A percentile compares a stretch with the other conserved stretches of the same genome.
These are phyloP conservation scores for Lasiodiplodia gonubiensis DNA, from an alignment of 2,329 filamentous ascomycete genomes.

Conservation along the genomic window DNA sequence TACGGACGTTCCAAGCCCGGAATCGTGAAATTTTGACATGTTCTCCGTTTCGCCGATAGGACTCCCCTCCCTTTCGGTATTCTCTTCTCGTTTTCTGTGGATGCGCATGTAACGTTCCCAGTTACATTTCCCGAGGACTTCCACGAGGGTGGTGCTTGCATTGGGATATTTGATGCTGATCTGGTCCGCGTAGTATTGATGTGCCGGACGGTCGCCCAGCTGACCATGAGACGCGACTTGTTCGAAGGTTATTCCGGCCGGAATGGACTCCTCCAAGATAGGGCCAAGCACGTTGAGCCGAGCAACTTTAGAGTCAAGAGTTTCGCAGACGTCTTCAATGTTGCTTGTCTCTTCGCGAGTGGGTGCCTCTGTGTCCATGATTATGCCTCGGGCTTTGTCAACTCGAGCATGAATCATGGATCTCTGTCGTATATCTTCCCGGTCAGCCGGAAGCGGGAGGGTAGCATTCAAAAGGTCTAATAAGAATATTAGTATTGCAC, in stretches of 20 bases:
- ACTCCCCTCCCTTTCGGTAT: neutral
- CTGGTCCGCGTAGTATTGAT: conserved; percentile 34
- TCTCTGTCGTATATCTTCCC: neutral
- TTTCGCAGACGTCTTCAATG: neutral
- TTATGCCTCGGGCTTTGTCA: neutral
- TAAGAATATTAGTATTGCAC: neutral
- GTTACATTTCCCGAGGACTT: conserved; percentile 32
- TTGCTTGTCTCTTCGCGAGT: neutral
- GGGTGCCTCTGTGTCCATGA: conserved; percentile 1
- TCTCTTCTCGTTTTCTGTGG: conserved; percentile 31
- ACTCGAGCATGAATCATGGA: conserved; percentile 2
- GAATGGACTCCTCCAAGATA: conserved; percentile 21
- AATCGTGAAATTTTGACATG: conserved; percentile 35
- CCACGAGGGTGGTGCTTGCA: conserved; percentile 26
- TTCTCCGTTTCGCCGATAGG: conserved; percentile 7
- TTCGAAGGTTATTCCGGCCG: conserved; percentile 16
- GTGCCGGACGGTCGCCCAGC: conserved; percentile 27
- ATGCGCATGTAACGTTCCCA: conserved; percentile 36
- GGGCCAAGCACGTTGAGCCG: conserved; percentile 27
- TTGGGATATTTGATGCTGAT: conserved; percentile 33
- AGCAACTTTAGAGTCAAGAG: conserved; percentile 14
- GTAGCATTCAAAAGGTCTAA: neutral
- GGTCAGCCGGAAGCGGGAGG: conserved; percentile 4
- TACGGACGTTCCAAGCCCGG: conserved; percentile 12
- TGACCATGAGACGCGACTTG: neutral